Percentiles rank a stretch among this genome's conserved stretches.
phyloP scores from a whole-genome alignment of 768 basidiomycete genomes.

The Gautieria morchelliformis region DNA sequence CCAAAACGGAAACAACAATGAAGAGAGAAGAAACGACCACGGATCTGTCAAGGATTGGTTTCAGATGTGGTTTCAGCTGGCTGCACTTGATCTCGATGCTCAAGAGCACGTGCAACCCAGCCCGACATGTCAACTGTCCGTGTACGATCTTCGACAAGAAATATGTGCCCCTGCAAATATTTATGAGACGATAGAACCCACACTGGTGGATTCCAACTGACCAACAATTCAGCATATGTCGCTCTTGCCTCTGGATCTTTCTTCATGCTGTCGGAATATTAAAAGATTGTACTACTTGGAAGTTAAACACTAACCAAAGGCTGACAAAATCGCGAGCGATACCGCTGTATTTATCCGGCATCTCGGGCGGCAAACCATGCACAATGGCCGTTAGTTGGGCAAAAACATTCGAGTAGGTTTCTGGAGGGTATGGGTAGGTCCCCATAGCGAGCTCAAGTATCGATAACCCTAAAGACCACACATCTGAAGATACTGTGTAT shows the following conservation, averaged over 20 bases:
- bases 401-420: slow-evolving; percentile 95
- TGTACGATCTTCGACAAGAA: slow-evolving; percentile 50
- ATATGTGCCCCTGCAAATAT: slow-evolving; percentile 57
- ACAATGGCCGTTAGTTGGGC: slow-evolving; percentile 96
- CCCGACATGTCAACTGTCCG: slow-evolving; percentile 73
- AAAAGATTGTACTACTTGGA: not conserved
- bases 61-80: not conserved
- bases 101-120: slow-evolving; percentile 59
- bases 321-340: slow-evolving; percentile 77
- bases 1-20: not conserved
- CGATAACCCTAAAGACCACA: slow-evolving; percentile 93
- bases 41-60: not conserved
- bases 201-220: slow-evolving; percentile 23
- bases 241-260: slow-evolving; percentile 76
- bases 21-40: not conserved
- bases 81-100: slow-evolving; percentile 15
- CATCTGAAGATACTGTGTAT: slow-evolving; percentile 94
- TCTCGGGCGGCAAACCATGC: slow-evolving; percentile 81
- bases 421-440: slow-evolving; percentile 92
- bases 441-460: slow-evolving; percentile 87
- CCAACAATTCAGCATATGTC: slow-evolving; percentile 75
- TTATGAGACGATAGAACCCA: not conserved
- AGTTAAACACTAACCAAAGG: slow-evolving; percentile 36
- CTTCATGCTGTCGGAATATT: slow-evolving; percentile 31
- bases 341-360: slow-evolving; percentile 63